Evolutionary conservation across 768 basidiomycete species (phyloP).

Genomic region (Mycena rebaudengoi): DNA sequence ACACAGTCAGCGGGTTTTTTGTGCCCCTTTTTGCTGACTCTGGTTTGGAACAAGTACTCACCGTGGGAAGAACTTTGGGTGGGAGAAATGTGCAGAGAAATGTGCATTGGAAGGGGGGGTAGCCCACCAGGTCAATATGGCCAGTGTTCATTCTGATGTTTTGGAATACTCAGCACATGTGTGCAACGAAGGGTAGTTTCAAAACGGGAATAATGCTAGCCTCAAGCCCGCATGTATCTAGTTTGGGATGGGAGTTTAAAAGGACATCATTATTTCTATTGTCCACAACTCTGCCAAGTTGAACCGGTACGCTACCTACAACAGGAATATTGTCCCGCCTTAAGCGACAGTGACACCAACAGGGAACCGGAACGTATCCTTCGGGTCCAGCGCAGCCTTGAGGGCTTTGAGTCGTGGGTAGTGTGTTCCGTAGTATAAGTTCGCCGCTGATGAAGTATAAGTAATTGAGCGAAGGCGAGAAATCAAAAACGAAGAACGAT

Average conservation of each 20-base stretch:
- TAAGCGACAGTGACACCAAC: slow-evolving; percentile 13
- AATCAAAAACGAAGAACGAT: slow-evolving; percentile 11
- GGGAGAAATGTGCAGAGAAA: no score
- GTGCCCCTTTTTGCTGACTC: no score
- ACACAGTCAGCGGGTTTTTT: no score
- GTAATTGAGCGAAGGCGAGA: not conserved
- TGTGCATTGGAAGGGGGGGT: no score
- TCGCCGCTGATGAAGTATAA: slow-evolving; percentile 7
- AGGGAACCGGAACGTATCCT: slow-evolving; percentile 20
- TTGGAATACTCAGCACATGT: no score
- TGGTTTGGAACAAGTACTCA: no score
- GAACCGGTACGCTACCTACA: slow-evolving; percentile 11
- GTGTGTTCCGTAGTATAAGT: slow-evolving; percentile 18
- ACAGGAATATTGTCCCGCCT: slow-evolving; percentile 15
- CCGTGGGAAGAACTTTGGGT: no score
- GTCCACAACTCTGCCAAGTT: slow-evolving; percentile 15
- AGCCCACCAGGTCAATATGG: no score
- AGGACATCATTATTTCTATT: slow-evolving; percentile 14
- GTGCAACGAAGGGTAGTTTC: no score
- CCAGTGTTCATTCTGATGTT: no score
- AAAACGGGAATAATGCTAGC: no score
- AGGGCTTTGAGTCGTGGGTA: slow-evolving; percentile 7
- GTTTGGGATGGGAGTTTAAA: slow-evolving; percentile 14
- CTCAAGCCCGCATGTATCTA: slow-evolving; percentile 13
- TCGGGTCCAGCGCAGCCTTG: slow-evolving; percentile 12